Conservation (phyloP, 1,284 basidiomycete species). For the Afroboletus lepidellus region DNA sequence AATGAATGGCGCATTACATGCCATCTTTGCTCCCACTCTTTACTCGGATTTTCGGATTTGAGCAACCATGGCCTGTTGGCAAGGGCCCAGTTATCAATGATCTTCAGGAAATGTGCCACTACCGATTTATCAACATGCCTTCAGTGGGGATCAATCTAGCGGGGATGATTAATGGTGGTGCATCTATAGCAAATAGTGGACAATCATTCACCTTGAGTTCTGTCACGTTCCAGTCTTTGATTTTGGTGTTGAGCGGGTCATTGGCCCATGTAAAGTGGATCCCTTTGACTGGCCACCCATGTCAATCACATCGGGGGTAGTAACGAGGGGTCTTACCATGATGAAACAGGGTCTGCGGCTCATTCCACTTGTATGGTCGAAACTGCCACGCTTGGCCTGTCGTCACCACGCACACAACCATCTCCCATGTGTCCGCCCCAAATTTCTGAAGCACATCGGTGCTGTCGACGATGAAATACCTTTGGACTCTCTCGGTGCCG, state of each 20-base stretch:
- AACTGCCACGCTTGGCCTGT: conserved; percentile 98
- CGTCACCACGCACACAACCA: conserved; percentile 96
- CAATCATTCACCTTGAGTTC: conserved; percentile 70
- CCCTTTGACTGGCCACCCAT: conserved; percentile 69
- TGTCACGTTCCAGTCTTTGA: conserved; percentile 96
- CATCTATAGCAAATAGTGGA: not conserved
- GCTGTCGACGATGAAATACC: conserved; percentile 87
- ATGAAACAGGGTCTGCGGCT: conserved; percentile 89
- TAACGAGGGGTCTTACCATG: conserved; percentile 56
- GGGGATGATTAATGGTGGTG: not conserved
- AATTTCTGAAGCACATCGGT: conserved; percentile 92
- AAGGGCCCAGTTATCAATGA: conserved; percentile 74
- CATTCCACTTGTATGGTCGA: conserved; percentile 92
- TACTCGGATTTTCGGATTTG: conserved; percentile 18
- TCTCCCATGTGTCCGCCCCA: conserved; percentile 89
- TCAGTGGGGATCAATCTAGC: conserved; percentile 82
- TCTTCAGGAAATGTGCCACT: conserved; percentile 57
- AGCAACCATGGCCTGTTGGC: conserved; percentile 77
- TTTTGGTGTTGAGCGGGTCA: conserved; percentile 83
- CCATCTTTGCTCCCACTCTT: no score
- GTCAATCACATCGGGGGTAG: not conserved
- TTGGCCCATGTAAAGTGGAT: conserved; percentile 92
- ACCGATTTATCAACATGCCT: conserved; percentile 95
- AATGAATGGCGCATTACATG: not conserved
- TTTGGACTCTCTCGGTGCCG: conserved; percentile 28